Evolutionary conservation across 768 basidiomycete species (phyloP), one percentile per base, ranked within the genome.

Genomic region (Tylopilus plumbeoviolaceoides): DNA sequence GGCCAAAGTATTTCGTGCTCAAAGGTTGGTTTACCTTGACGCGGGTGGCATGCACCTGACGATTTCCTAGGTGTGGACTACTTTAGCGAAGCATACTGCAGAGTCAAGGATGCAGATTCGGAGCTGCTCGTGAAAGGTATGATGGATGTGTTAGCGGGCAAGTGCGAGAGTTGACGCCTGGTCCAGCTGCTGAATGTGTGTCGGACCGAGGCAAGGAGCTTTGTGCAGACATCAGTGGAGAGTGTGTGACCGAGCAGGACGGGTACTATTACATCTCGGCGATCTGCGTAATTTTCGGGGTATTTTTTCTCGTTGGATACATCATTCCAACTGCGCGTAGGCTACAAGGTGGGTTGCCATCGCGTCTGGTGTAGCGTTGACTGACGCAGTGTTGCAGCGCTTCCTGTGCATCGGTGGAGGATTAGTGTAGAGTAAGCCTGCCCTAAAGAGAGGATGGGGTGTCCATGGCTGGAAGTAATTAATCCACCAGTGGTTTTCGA

Each of bases 1-100:
- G 97, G 95, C 97, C 97, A 7, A 86, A 89, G 61, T 97, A 84
- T 73, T 95, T 98, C 62, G 86, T 99, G 38, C 77, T 99, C n/a
- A 92, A 93, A 74, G 93, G 90, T 80, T 52, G 49, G 33, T 21
- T 57, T 18, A 15, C 5, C 35, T 20, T 1, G 30, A 50, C 25
- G 28, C 30, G 10, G 43, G 7, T 40, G 39, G n/a, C 18, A 11
- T 35, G 20, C 47, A 36, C 23, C 59, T 65, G 53, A 60, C 56
- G 38, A 2, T 52, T 40, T 33, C 12, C 7, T 55, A 89, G 89
- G 89, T 11, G 92, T 98, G 56, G 97, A 99, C 70, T 70, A 81
- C 31, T 89, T 98, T 63, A 92, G 83, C 44, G 79, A 84, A 33
- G 93, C 95, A 6, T 88, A 82, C 5, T 99, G 95, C 64, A 75